Evolutionary conservation across 148 eudicot genomes (phyloP), one percentile per base, ranked within the genome.

Genomic region (Persicaria maculosa): DNA sequence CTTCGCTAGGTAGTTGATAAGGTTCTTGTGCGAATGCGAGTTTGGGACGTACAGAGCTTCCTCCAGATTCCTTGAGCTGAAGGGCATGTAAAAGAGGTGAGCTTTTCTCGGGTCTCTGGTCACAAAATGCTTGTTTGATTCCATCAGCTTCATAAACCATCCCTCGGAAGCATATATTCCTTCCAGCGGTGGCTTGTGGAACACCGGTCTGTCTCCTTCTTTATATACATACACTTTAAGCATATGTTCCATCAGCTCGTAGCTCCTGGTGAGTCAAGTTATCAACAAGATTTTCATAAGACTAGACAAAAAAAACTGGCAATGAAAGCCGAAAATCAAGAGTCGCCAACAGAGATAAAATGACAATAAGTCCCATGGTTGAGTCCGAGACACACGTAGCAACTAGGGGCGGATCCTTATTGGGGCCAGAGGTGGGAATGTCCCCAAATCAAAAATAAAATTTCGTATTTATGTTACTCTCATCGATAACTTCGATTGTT

Each of bases 131-230:
- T 71, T 79, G 79, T 84, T 83, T 74, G 84, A 79, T 80, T 88
- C 90, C 68, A 86, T 68, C 75, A 83, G 81, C 82, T 90, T 90
- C 89, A 90, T 81, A 77, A 90, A 90, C 96, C 96, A 90, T 73
- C 92, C 96, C 80, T 90, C 92, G 1, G 89, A 86, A 68, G 96
- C 90, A 68, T 88, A 90, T 74, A 84, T 88, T 72, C 96, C 92
- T 82, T 85, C 87, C 16, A 88, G 86, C 61, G 85, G 88, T 22
- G 88, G 84, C 36, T 76, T 78, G 74, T 90, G 92, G 74, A 88
- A 90, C 68, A 88, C 84, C 11, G 83, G 87, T 62, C 74, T 82
- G 19, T 84, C 88, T 9, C 94, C 94, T 74, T 88, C 94, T 78
- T 85, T 81, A 80, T 90, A 90, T 15, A 90, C 75, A 54, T 90